phyloP scores from a whole-genome alignment of 2,329 filamentous ascomycete species.

The Ophiostoma perfectum region DNA sequence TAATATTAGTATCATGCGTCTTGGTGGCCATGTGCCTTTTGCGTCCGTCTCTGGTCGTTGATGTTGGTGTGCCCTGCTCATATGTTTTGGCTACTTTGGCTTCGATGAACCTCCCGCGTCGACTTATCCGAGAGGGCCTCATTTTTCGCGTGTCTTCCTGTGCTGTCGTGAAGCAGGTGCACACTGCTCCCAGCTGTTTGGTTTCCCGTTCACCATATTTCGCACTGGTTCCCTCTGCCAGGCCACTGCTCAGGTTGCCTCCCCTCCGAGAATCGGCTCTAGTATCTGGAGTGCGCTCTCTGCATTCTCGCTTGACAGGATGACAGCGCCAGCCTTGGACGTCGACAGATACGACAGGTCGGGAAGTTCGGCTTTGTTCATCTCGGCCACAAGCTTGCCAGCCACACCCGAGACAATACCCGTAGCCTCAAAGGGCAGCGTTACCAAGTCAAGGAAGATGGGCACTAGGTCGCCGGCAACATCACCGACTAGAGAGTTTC shows the following conservation, averaged over 20 bases:
- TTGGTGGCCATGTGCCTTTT: background rate
- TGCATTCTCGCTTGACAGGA: constrained; percentile 70
- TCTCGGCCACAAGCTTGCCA: constrained; percentile 70
- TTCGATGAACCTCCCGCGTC: too few relatives aligned
- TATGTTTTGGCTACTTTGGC: background rate
- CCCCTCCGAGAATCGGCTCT: constrained; percentile 41
- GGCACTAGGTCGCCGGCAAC: constrained; percentile 70
- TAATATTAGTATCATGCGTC: background rate
- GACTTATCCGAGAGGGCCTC: too few relatives aligned
- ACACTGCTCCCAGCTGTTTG: too few relatives aligned
- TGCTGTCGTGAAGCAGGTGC: too few relatives aligned
- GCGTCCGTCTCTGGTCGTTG: background rate
- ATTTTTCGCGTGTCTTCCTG: too few relatives aligned
- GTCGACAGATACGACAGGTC: constrained; percentile 91
- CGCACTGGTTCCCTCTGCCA: too few relatives aligned
- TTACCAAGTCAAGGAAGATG: constrained; percentile 79
- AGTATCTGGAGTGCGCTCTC: constrained; percentile 68
- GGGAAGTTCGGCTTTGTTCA: constrained; percentile 51
- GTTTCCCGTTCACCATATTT: too few relatives aligned
- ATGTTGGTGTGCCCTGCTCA: too few relatives aligned
- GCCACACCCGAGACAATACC: constrained; percentile 95
- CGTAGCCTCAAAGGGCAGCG: constrained; percentile 78
- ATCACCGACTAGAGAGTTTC: constrained; percentile 69
- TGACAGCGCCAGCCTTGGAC: constrained; percentile 80
- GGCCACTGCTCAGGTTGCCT: background rate